phyloP scores from a whole-genome alignment of 768 basidiomycete genomes.

The Leccinum olivaceopallidum region DNA sequence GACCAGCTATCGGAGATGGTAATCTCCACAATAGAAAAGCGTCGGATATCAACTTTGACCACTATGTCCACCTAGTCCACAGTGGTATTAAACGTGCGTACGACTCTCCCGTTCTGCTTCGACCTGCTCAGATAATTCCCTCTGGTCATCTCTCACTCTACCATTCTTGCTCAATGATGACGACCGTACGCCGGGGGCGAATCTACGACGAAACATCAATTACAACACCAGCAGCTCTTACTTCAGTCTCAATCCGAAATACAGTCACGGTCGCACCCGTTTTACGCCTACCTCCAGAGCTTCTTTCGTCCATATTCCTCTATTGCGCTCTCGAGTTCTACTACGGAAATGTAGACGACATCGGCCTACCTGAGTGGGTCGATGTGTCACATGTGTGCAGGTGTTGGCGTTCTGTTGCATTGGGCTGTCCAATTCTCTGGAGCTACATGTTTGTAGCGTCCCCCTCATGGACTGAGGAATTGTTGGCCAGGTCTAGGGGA shows the following conservation, averaged over 20 bases:
- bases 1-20: not conserved
- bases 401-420: conserved; percentile 1
- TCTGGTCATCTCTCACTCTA: not conserved
- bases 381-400: conserved; percentile 3
- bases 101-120: not conserved
- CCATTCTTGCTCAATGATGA: not conserved
- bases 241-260: not conserved
- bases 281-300: not conserved
- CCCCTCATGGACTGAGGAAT: not conserved
- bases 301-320: conserved; percentile 1
- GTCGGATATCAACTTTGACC: not conserved
- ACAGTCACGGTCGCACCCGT: not conserved
- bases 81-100: not conserved
- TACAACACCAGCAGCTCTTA: not conserved
- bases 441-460: conserved; percentile 1
- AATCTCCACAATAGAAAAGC: not conserved
- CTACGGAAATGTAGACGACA: not conserved
- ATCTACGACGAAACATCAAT: not conserved
- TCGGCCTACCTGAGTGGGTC: not conserved
- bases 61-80: not conserved
- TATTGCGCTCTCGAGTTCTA: not conserved
- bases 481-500: not conserved
- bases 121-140: not conserved
- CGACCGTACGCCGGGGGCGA: not conserved
- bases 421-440: not conserved